These are phyloP conservation scores for Serendipita sp. DNA, from an alignment of 768 basidiomycete genomes.

Conservation along the genomic window DNA sequence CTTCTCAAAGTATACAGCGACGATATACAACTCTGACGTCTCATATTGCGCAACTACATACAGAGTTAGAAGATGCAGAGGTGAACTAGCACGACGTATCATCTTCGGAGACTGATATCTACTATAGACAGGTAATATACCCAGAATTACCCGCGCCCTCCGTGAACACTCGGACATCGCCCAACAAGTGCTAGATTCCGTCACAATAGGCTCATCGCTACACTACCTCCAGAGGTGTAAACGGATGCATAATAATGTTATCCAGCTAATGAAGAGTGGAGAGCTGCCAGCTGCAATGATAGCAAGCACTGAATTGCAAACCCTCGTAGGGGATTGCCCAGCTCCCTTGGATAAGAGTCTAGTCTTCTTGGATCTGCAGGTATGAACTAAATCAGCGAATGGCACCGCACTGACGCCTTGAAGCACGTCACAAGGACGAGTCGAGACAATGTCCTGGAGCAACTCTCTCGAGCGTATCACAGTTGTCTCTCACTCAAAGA, in stretches of 20 bases:
- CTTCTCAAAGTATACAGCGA: slow-evolving; percentile 49
- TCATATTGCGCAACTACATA: slow-evolving; percentile 37
- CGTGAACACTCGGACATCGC: slow-evolving; percentile 45
- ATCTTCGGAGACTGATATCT: neutral
- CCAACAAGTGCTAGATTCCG: slow-evolving; percentile 44
- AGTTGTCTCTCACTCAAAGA: slow-evolving; percentile 33
- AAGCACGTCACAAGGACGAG: slow-evolving; percentile 41
- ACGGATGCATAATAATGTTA: slow-evolving; percentile 30
- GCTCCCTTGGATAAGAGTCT: slow-evolving; percentile 33
- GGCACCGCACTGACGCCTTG: neutral
- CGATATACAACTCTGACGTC: slow-evolving; percentile 35
- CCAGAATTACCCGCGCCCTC: slow-evolving; percentile 39
- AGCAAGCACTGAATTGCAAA: slow-evolving; percentile 28
- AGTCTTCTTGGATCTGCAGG: slow-evolving; percentile 44
- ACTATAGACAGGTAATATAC: slow-evolving; percentile 51
- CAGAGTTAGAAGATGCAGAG: slow-evolving; percentile 40
- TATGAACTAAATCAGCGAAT: slow-evolving; percentile 19
- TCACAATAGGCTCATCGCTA: slow-evolving; percentile 34
- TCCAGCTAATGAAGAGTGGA: slow-evolving; percentile 36
- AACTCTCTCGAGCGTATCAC: slow-evolving; percentile 54
- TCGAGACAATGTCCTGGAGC: slow-evolving; percentile 50
- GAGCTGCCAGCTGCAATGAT: slow-evolving; percentile 47
- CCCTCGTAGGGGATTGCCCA: slow-evolving; percentile 33
- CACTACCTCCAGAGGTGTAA: slow-evolving; percentile 40
- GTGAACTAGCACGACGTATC: slow-evolving; percentile 22